Evolutionary conservation across 2,329 filamentous ascomycete species (phyloP), one percentile per base, ranked within the genome.

Genomic region (Aspergillus sp.): DNA sequence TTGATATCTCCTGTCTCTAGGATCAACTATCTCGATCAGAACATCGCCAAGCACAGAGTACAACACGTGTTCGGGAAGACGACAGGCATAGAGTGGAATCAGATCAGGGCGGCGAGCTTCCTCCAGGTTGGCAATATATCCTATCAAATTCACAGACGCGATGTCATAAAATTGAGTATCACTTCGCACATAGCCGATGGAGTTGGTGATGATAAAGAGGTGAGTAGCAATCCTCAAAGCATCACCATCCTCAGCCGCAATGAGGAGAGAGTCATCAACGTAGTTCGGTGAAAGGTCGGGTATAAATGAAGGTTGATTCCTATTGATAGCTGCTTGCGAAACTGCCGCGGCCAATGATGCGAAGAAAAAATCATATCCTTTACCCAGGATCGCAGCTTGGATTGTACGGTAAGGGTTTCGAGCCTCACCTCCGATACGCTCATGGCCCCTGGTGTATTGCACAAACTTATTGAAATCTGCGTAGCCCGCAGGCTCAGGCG

Each of bases 31-130:
- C 45, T 90, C 85, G 49, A 92, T 88, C 55, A 97, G 78, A 55
- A 96, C 89, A 52, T 85, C 84, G 56, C 88, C 90, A 48, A 99
- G 81, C 15, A 88, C 87, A 54, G 86, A 83, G 64, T 91, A 87
- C 60, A 83, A 82, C 61, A 88, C 83, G 12, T 85, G 78, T 6
- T 81, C 77, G 9, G 85, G 81, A 12, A 99, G 80, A 65, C 91
- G 88, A 8, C 91, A 91, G 61, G 90, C 93, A 72, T 99, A 99
- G 1, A 96, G 79, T 0, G 95, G 93, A 55, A 96, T 89, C 42
- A 95, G 77, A 61, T 93, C 88, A 58, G 89, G 85, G 54, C 95
- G 85, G 34, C 86, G 85, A 15, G 85, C 84, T 47, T 89, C 81
- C 43, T 90, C 86, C 38, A 99, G 77, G 59, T 89, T 87, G 65